Base-by-base conservation (phyloP, 2,329 filamentous ascomycete species). In the Aspergillus sergii region DNA sequence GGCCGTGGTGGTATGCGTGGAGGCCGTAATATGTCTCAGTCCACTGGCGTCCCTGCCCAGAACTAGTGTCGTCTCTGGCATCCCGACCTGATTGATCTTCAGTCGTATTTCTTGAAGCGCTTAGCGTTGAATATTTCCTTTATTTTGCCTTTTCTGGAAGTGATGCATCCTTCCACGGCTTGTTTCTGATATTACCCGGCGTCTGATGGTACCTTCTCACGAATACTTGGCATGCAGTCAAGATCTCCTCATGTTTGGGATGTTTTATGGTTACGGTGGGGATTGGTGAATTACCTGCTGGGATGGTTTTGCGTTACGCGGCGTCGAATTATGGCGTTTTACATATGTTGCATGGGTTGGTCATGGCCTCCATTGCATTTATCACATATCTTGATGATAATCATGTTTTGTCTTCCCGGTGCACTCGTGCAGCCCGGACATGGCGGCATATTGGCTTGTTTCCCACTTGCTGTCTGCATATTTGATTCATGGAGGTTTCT, bases 1-100 rank as follows among this genome's bases (percentile, higher is more conserved):
- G 76, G 76, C 59, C 76, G 76, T 60, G 79, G 81, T 58, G 80
- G 78, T 50, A 69, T 74, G 50, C 76, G 79, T 54, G 73, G 75
- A 23, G 77, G 78, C 26, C 75, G 78, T 60, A 72, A 70, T 63
- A 64, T 73, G n/a, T 73, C 77, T 11, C 75, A 77, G 62, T 75
- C 76, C 9, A 79, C 75, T 16, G 77, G 78, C 32, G 76, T 79
- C 28, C 76, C 78, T 39, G 71, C 76, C 3, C 69, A 73, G 63
- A 74, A 67, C 59, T 78, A 72, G 68, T 50, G 10, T 26, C 54
- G 43, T 14, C 26, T 53, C 51, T 30, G 59, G 60, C 12, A 50
- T 51, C 63, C 64, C 41, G 59, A 46, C 51, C 28, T 32, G 28
- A 64, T 54, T 26, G 30, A 55, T 41, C 51, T 39, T 26, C 51